Conservation (phyloP, 345 rosid species). For the Acer saccharum region DNA sequence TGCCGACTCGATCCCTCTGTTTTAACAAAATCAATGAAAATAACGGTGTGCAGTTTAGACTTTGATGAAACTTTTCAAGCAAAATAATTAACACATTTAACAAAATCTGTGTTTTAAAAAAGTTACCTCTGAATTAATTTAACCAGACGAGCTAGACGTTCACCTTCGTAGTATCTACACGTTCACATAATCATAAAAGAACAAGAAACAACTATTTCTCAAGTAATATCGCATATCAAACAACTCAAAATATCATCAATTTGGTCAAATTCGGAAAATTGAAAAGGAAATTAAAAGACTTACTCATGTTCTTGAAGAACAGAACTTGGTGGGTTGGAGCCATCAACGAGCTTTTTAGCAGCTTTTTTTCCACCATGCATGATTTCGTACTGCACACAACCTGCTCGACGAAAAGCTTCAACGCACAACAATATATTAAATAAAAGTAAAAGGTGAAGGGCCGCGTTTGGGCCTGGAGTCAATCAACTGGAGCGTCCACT, state of each 20-base stretch:
- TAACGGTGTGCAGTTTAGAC: no score
- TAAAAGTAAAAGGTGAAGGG: not conserved
- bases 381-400: conserved; percentile 6
- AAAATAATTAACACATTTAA: not conserved
- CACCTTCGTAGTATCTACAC: conserved; percentile 60
- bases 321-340: conserved; percentile 9
- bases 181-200: not conserved
- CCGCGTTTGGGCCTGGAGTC: conserved; percentile 2
- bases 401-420: conserved; percentile 16
- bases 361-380: conserved; percentile 22
- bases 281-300: not conserved
- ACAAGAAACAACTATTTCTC: not conserved
- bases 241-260: not conserved
- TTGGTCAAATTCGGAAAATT: not conserved
- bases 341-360: not conserved
- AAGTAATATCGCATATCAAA: not conserved
- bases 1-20: conserved; percentile 56
- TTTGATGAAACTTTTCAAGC: not conserved
- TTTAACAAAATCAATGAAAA: not conserved
- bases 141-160: conserved; percentile 53
- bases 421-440: not conserved
- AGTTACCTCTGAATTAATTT: conserved; percentile 50
- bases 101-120: not conserved
- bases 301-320: conserved; percentile 30
- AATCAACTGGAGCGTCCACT: not conserved